Conservation (phyloP, 192 early-diverging fungal genomes). For the Mortierella antarctica region DNA sequence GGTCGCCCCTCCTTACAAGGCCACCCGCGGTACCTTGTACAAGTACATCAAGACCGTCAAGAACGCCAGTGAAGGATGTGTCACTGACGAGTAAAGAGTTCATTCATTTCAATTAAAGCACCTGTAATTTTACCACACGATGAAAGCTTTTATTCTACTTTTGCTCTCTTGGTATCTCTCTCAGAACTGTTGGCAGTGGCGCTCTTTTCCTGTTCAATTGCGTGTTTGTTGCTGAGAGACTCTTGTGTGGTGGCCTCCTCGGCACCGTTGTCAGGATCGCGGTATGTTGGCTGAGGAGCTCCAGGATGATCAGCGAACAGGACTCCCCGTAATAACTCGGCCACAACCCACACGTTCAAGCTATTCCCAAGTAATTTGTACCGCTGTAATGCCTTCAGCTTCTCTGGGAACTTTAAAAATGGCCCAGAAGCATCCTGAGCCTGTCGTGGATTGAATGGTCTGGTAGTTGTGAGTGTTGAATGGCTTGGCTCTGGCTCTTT, state of each 20-base stretch:
- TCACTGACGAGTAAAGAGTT: constrained; percentile 78
- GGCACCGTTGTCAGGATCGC: neutral
- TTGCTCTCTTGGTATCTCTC: constrained; percentile 1
- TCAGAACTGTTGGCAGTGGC: neutral
- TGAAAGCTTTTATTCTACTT: neutral
- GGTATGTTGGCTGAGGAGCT: constrained; percentile 19
- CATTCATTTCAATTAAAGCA: neutral
- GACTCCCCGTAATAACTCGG: constrained; percentile 76
- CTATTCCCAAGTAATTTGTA: constrained; percentile 90
- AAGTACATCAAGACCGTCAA: constrained; percentile 94
- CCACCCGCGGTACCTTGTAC: constrained; percentile 86
- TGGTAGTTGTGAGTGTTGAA: constrained; percentile 11
- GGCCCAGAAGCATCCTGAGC: constrained; percentile 28
- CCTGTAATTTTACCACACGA: constrained; percentile 13
- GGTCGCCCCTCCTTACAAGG: constrained; percentile 90
- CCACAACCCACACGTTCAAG: constrained; percentile 85
- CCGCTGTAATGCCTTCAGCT: constrained; percentile 70
- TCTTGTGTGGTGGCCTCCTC: neutral
- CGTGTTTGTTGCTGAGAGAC: neutral
- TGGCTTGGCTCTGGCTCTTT: neutral
- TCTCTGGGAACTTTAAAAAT: constrained; percentile 73
- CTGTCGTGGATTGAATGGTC: constrained; percentile 22
- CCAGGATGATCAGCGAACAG: constrained; percentile 59
- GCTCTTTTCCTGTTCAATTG: constrained; percentile 1
- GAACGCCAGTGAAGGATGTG: constrained; percentile 83